Base-by-base conservation (phyloP, 2,329 filamentous ascomycete genomes). In the Bipolaris zeicola region DNA sequence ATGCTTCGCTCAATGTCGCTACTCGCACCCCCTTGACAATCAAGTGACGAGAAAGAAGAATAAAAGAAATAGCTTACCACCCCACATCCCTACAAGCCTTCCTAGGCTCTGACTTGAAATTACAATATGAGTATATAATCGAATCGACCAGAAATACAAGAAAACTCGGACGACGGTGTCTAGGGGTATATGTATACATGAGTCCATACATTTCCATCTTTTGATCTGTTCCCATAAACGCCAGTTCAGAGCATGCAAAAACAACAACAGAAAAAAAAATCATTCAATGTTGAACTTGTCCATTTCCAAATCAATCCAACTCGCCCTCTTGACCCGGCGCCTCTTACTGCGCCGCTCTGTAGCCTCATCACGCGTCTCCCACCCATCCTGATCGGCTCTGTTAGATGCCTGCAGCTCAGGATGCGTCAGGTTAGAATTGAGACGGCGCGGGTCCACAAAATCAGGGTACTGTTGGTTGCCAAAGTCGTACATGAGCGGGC, bases 251-350 rank as follows among this genome's bases (percentile, higher is more conserved):
- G 16, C 8, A 22, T 41, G 10, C 16, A 18, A 39, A 39, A 20
- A 39, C 37, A 7, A 20, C 16, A 20, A 20, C 20, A 18, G 6
- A 38, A 38, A 6, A 18, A 18, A 38, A 10, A 10, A 41, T 71
- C 64, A 72, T 5, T 60, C 65, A 51, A 74, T 74, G 22, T 73
- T 71, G 52, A 70, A 63, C 39, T 65, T 70, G 34, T 73, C 70
- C 69, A 74, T 71, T 57, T 74, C 70, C 48, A 73, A 62, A 46
- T 74, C 70, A 45, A 74, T 74, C 71, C 71, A 74, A 37, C 61
- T 72, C 1, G 52, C 55, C 13, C 63, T 49, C 36, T 60, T 59
- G 2, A 45, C 52, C 24, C 54, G 62, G 2, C 47, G 43, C 22
- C 66, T 60, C 38, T 65, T 64, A 46, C 65, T 63, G 62, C 67